Evolutionary conservation across 1,139 yeast genomes (phyloP), one percentile per base, ranked within the genome.

Genomic region (Kurtzmaniella quercitrusa): DNA sequence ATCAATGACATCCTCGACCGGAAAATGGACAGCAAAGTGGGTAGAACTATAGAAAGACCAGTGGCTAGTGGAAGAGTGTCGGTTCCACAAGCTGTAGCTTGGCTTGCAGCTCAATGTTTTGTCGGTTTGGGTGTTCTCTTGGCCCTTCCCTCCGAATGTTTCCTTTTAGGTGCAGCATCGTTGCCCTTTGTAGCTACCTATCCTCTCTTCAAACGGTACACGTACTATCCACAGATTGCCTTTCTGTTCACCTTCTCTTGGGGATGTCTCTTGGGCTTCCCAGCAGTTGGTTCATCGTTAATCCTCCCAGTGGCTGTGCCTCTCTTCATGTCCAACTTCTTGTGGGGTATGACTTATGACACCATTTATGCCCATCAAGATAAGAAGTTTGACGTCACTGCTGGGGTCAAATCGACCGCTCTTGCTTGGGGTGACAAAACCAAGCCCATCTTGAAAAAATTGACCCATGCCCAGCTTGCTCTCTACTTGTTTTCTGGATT

Each of bases 341-440:
- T 85, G 45, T 94, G 98, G 98, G 85, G 96, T 52, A 85, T 94
- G 88, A 82, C 85, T 42, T 94, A 94, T 63, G 99, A 94, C 62
- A 88, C 98, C 2, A 81, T 94, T 37, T 94, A 94, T 62, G 98
- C 98, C 1, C 99, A 94, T 62, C 99, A 94, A 67, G 98, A 94
- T 63, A 94, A 94, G 66, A 68, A 65, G 47, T 94, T 85, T 57
- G 99, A 94, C 62, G 67, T 85, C 43, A 70, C 76, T 44, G 98
- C 96, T 0, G 98, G 98, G 7, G 85, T 94, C 52, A 90, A 91
- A 62, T 88, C 96, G 1, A 89, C 98, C 1, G 98, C 98, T 3
- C 75, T 93, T 54, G 89, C 85, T 4, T 93, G 98, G 98, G 95
- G 94, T 2, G 78, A 77, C 17, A 75, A 78, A 29, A 79, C 96